Evolutionary conservation across 106 monocot species (phyloP).

Genomic region (Platanthera zijinensis): DNA sequence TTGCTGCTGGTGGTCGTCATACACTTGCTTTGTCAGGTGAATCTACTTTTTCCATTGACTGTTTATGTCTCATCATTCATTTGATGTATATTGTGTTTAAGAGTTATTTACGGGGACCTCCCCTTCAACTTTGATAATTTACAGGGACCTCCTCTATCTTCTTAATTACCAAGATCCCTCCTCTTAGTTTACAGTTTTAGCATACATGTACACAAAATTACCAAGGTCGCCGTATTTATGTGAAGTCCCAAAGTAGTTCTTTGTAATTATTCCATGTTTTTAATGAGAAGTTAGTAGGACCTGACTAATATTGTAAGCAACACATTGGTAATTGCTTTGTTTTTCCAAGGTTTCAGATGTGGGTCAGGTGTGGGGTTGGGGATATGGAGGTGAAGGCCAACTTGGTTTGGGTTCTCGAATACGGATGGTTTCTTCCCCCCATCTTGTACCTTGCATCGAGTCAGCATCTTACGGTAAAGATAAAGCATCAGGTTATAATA

Average conservation of each 20-base stretch:
- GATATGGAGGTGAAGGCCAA: slow-evolving; percentile 98
- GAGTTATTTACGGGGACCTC: no score
- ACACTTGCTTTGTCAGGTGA: slow-evolving; percentile 92
- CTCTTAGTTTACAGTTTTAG: no score
- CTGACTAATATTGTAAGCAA: not conserved
- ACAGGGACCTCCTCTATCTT: no score
- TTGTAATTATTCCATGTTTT: not conserved
- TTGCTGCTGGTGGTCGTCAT: slow-evolving; percentile 94
- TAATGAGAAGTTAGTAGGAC: not conserved
- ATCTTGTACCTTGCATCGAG: slow-evolving; percentile 77
- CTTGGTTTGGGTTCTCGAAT: slow-evolving; percentile 91
- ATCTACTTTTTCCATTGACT: slow-evolving; percentile 6
- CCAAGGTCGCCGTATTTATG: no score
- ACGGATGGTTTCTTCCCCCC: slow-evolving; percentile 81
- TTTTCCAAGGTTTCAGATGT: slow-evolving; percentile 72
- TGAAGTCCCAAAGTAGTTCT: no score
- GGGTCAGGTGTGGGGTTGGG: slow-evolving; percentile 99
- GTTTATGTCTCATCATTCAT: not conserved
- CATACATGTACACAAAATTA: no score
- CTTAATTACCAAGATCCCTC: no score
- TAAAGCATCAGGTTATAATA: slow-evolving; percentile 21
- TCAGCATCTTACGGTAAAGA: slow-evolving; percentile 49
- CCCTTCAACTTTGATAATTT: no score
- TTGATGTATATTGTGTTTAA: not conserved
- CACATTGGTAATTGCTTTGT: slow-evolving; percentile 19